These are phyloP conservation scores for Blastocystis hominis DNA, from an alignment of 352 stramenopile species.

Conservation along the genomic window DNA sequence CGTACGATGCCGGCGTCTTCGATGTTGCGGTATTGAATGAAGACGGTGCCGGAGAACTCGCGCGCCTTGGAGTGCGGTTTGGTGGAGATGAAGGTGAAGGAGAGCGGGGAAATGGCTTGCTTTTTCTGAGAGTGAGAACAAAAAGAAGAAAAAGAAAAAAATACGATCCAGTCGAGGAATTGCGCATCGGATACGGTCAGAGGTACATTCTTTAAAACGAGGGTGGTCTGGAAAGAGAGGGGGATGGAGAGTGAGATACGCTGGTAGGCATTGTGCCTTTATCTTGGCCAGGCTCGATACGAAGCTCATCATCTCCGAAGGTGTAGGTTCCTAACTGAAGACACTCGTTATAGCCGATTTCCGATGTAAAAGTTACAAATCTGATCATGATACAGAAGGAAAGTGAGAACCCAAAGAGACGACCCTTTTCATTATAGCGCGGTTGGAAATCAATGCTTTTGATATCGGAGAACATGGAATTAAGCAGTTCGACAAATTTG, in stretches of 20 bases:
- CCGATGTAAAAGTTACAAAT: constrained; percentile 28
- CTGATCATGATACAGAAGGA: neutral
- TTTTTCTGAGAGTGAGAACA: neutral
- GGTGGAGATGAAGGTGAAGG: neutral
- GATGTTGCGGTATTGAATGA: constrained; percentile 45
- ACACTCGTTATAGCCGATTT: constrained; percentile 15
- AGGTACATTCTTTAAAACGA: neutral
- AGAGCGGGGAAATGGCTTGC: constrained; percentile 11
- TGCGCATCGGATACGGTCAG: neutral
- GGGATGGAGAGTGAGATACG: neutral
- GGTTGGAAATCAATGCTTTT: constrained; percentile 54
- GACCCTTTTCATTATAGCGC: constrained; percentile 42
- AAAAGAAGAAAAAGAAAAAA: neutral
- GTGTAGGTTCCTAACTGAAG: neutral
- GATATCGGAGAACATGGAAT: constrained; percentile 25
- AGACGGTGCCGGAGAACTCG: neutral
- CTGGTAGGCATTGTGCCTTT: constrained; percentile 30
- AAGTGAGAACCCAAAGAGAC: neutral
- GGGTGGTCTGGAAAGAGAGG: neutral
- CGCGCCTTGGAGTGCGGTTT: neutral
- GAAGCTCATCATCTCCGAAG: neutral
- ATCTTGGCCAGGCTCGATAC: constrained; percentile 29
- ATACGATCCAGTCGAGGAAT: constrained; percentile 35
- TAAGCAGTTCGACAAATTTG: constrained; percentile 30
- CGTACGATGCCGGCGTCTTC: constrained; percentile 12